A percentile compares a stretch with the other conserved stretches of the same genome.
These are phyloP conservation scores for Huntiella moniliformis DNA, from an alignment of 2,329 filamentous ascomycete genomes.

Conservation along the genomic window DNA sequence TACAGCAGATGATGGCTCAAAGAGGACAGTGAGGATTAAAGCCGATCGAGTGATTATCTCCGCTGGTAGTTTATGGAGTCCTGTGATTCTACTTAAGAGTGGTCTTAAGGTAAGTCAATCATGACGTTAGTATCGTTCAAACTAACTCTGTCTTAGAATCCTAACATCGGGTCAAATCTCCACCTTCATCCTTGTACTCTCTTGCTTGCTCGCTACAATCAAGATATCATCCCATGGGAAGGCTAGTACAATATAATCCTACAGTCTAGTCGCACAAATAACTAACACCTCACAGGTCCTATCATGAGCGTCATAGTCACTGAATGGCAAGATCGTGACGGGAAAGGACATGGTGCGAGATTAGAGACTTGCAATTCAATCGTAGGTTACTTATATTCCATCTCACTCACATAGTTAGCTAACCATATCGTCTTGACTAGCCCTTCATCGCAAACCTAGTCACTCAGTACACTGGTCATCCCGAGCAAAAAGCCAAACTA, in stretches of 20 bases:
- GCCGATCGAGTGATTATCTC: constrained; percentile 70
- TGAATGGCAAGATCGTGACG: constrained; percentile 66
- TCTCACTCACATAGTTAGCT: neutral
- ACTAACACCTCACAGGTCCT: constrained; percentile 29
- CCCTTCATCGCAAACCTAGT: too few relatives aligned
- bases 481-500: too few relatives aligned
- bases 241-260: constrained; percentile 17
- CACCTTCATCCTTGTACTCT: constrained; percentile 58
- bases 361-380: constrained; percentile 60
- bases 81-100: constrained; percentile 57
- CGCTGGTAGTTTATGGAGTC: constrained; percentile 57
- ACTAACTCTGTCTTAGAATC: constrained; percentile 31
- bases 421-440: too few relatives aligned
- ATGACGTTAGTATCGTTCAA: neutral
- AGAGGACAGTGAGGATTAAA: constrained; percentile 48
- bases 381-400: constrained; percentile 20
- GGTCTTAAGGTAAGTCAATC: constrained; percentile 42
- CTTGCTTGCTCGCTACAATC: constrained; percentile 42
- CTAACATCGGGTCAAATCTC: constrained; percentile 64
- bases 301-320: constrained; percentile 64
- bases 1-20: constrained; percentile 24
- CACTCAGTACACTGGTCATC: too few relatives aligned
- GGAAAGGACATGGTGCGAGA: constrained; percentile 63
- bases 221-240: constrained; percentile 54
- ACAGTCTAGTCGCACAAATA: too few relatives aligned